A percentile compares a stretch with the other conserved stretches of the same genome.
These are phyloP conservation scores for Candida anutae DNA, from an alignment of 1,139 yeast species.

Conservation along the genomic window DNA sequence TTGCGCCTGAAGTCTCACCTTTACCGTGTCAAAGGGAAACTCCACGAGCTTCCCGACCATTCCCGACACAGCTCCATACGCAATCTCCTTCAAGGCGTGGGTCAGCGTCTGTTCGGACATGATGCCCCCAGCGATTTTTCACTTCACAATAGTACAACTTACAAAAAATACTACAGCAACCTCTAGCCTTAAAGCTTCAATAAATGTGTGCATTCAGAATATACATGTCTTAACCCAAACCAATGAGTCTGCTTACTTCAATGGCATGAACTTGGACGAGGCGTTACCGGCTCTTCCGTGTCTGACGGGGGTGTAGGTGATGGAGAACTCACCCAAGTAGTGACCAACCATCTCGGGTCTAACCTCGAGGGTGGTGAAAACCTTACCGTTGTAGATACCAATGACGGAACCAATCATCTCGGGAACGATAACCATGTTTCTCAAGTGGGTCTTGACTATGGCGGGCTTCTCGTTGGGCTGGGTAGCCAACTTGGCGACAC, in stretches of 20 bases:
- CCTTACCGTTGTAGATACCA: slow-evolving; percentile 99
- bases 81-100: slow-evolving; percentile 29
- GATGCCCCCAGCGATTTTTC: background rate
- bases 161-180: no score
- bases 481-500: slow-evolving; percentile 93
- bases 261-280: slow-evolving; percentile 78
- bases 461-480: slow-evolving; percentile 96
- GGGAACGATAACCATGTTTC: slow-evolving; percentile 98
- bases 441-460: slow-evolving; percentile 96
- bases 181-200: no score
- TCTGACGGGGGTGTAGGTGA: slow-evolving; percentile 98
- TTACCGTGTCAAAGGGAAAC: slow-evolving; percentile 88
- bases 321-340: slow-evolving; percentile 99
- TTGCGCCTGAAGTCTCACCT: slow-evolving; percentile 74
- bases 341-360: slow-evolving; percentile 99
- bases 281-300: slow-evolving; percentile 99
- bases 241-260: slow-evolving; percentile 26
- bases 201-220: slow-evolving; percentile 3
- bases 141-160: background rate
- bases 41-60: slow-evolving; percentile 79
- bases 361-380: slow-evolving; percentile 97
- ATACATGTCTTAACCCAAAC: slow-evolving; percentile 8
- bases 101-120: no score
- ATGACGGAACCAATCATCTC: slow-evolving; percentile 99
- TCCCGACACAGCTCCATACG: slow-evolving; percentile 58